Evolutionary conservation across 257 asterid genomes (phyloP), one percentile per base, ranked within the genome.

Genomic region (Lithospermum erythrorhizon): DNA sequence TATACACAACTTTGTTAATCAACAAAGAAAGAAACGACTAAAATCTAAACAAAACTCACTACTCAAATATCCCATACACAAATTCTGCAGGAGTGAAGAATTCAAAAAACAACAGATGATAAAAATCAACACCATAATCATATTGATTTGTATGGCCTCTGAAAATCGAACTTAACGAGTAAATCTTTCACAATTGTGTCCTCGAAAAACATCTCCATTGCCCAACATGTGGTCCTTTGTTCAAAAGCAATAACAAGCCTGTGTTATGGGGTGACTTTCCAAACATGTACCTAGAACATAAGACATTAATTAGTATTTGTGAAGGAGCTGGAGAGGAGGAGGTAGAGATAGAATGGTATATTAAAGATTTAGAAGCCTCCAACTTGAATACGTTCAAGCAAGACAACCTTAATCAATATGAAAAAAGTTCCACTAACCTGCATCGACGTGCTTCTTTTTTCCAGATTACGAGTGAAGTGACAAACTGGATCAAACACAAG

Each of bases 391-490:
- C 11, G 21, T 59, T 21, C 6, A 9, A 22, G 55, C 27, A 68
- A 48, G 10, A 23, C 57, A 32, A 56, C 30, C 8, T 61, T 21
- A 47, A 5, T 48, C 6, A n/a, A 13, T 49, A 59, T 60, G 5
- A 21, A 45, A 45, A 53, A 67, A 53, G 55, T 75, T 73, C 61
- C 29, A 78, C 89, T 75, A 70, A 91, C 96, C 73, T 91, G 95
- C 83, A 78, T 74, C 75, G 82, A 48, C 81, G 81, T 19, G 86
- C 85, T 77, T 71, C 86, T 71, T 64, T 79, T 75, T 83, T 86
- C 95, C 98, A 86, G 76, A 80, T 73, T 61, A 82, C 71, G 56
- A 82, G 55, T 63, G 95, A 81, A 32, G 71, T 53, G 35, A 86
- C 68, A 95, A 93, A 88, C 98, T 91, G 89, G 56, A 56, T 73